Evolutionary conservation across 805 yeast species (phyloP).

Genomic region (Starmera quercuum): DNA sequence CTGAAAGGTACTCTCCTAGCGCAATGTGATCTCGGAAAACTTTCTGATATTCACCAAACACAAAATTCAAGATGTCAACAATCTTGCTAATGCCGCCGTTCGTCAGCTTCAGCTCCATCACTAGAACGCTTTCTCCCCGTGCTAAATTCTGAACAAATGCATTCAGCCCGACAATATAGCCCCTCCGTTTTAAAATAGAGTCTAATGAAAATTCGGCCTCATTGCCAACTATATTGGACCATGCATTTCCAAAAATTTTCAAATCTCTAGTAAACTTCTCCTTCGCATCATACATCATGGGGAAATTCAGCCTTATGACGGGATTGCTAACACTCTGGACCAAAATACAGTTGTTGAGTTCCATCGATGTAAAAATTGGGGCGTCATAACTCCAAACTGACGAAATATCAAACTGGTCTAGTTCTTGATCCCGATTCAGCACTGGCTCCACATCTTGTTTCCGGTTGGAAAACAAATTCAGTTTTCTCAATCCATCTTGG

Average conservation of each 20-base stretch:
- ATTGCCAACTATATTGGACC: constrained; percentile 59
- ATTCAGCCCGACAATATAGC: constrained; percentile 28
- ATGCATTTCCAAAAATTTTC: constrained; percentile 28
- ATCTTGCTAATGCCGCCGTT: constrained; percentile 34
- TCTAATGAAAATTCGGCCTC: constrained; percentile 48
- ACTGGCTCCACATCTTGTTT: not conserved
- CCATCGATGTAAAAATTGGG: constrained; percentile 16
- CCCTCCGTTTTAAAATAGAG: constrained; percentile 26
- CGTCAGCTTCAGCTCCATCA: constrained; percentile 44
- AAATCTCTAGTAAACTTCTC: constrained; percentile 16
- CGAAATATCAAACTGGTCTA: constrained; percentile 10
- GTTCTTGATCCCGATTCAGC: too few relatives aligned
- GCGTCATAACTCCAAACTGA: constrained; percentile 11
- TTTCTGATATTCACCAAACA: constrained; percentile 21
- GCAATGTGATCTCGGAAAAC: constrained; percentile 14
- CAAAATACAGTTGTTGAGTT: constrained; percentile 24
- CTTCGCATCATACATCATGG: constrained; percentile 15
- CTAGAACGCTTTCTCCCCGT: constrained; percentile 29
- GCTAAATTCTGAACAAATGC: constrained; percentile 36
- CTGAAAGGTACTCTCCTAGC: constrained; percentile 36
- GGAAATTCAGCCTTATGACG: constrained; percentile 39
- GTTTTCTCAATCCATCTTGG: constrained; percentile 9
- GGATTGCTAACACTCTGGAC: constrained; percentile 30
- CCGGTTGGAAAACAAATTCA: not conserved
- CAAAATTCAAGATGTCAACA: constrained; percentile 21